Conservation (phyloP, 805 yeast genomes). For the Candida awuae region DNA sequence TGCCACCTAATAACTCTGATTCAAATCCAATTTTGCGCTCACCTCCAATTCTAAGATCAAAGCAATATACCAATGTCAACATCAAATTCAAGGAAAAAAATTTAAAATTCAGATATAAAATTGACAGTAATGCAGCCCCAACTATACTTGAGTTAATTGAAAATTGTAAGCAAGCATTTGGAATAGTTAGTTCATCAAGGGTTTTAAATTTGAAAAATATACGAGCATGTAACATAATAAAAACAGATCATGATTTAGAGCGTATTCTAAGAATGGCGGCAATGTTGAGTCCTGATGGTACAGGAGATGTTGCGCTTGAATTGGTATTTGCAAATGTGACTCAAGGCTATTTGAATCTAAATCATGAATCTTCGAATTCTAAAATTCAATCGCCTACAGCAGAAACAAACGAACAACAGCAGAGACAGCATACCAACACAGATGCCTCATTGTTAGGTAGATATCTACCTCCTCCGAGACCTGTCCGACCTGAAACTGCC, state of each 20-base stretch:
- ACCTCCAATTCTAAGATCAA: constrained; percentile 17
- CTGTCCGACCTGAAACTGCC: constrained; percentile 7
- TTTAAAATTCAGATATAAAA: constrained; percentile 59
- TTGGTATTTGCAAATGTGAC: constrained; percentile 25
- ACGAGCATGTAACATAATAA: constrained; percentile 27
- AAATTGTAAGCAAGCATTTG: constrained; percentile 68
- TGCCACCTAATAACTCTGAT: constrained; percentile 10
- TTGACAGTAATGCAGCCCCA: constrained; percentile 68
- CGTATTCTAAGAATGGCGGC: constrained; percentile 30
- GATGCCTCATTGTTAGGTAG: constrained; percentile 9
- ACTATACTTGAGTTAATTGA: constrained; percentile 68
- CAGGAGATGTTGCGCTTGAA: constrained; percentile 34
- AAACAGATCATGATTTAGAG: constrained; percentile 41
- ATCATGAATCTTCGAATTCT: constrained; percentile 16
- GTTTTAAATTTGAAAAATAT: constrained; percentile 31
- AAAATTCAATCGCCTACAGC: constrained; percentile 3
- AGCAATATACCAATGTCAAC: constrained; percentile 28
- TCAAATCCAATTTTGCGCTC: background rate
- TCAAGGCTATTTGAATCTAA: constrained; percentile 24
- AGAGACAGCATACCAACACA: background rate
- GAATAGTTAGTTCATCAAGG: constrained; percentile 34
- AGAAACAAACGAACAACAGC: background rate
- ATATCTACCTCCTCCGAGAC: constrained; percentile 14
- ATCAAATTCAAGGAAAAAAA: constrained; percentile 46
- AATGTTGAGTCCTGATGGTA: constrained; percentile 12